phyloP scores from a whole-genome alignment of 495 filamentous ascomycete genomes.

The Cercophora sp. region DNA sequence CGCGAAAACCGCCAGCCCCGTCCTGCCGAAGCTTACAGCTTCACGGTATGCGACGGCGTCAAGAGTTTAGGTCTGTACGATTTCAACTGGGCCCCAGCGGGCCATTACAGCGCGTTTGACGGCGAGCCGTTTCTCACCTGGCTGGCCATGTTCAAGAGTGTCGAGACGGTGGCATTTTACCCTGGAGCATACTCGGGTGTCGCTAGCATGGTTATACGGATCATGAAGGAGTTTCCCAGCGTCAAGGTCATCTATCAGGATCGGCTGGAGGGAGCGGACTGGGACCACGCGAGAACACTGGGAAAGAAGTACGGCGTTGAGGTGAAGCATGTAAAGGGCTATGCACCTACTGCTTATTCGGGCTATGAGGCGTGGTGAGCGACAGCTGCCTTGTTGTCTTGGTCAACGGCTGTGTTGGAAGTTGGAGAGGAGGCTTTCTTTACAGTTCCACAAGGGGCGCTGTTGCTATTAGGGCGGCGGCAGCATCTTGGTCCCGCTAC shows the following conservation, averaged over 20 bases:
- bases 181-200: constrained; percentile 10
- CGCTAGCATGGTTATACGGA: constrained; percentile 12
- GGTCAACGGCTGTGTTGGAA: too few relatives aligned
- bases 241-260: constrained; percentile 20
- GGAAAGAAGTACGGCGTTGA: constrained; percentile 12
- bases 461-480: too few relatives aligned
- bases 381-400: too few relatives aligned
- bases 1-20: not conserved
- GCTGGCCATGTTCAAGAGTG: constrained; percentile 20
- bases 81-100: constrained; percentile 22
- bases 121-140: constrained; percentile 24
- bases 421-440: too few relatives aligned
- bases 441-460: too few relatives aligned
- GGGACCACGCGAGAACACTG: constrained; percentile 8
- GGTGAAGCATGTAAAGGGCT: not conserved
- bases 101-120: constrained; percentile 12
- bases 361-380: too few relatives aligned
- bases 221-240: not conserved
- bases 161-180: constrained; percentile 20
- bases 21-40: constrained; percentile 13
- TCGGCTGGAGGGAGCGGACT: constrained; percentile 6
- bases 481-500: too few relatives aligned
- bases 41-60: constrained; percentile 12
- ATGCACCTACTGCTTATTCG: too few relatives aligned
- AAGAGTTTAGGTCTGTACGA: constrained; percentile 21